Evolutionary conservation across 345 rosid species (phyloP).

Genomic region (Corymbia maculata): DNA sequence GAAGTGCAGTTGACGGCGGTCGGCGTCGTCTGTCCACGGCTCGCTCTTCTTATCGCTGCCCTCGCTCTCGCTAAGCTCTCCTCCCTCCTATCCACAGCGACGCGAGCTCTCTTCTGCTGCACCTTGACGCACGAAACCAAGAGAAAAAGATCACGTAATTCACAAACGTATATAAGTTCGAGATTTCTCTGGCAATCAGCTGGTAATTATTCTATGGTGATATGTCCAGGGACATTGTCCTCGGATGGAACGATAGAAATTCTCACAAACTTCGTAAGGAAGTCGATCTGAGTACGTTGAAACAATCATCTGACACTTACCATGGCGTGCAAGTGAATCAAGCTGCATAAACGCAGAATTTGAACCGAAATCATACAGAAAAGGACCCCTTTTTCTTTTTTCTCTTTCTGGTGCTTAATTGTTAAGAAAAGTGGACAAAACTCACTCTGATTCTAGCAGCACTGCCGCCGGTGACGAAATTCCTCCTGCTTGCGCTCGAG

Average conservation of each 20-base stretch:
- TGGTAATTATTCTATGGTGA: not conserved
- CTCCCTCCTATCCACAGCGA: constrained; percentile 25
- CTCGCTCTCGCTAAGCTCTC: constrained; percentile 54
- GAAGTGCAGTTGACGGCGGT: not conserved
- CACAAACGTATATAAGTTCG: not conserved
- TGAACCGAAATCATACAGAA: not conserved
- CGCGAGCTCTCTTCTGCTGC: not conserved
- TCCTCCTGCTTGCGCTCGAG: not conserved
- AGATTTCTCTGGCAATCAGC: not conserved
- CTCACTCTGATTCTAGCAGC: not conserved
- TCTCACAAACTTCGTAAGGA: not conserved
- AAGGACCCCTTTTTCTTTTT: fast-evolving
- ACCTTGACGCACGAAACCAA: not conserved
- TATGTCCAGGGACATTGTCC: not conserved
- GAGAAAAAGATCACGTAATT: not conserved
- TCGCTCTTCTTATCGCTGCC: constrained; percentile 42
- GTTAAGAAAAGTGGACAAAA: not conserved
- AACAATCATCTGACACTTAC: not conserved
- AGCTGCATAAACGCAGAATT: no score
- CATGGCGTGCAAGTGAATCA: not conserved
- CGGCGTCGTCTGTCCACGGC: constrained; percentile 8
- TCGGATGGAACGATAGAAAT: not conserved
- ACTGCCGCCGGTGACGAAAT: not conserved
- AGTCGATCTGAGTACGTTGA: not conserved
- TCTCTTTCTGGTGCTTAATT: not conserved